phyloP scores from a whole-genome alignment of 2,329 filamentous ascomycete species.

The Fusarium caatingaense region DNA sequence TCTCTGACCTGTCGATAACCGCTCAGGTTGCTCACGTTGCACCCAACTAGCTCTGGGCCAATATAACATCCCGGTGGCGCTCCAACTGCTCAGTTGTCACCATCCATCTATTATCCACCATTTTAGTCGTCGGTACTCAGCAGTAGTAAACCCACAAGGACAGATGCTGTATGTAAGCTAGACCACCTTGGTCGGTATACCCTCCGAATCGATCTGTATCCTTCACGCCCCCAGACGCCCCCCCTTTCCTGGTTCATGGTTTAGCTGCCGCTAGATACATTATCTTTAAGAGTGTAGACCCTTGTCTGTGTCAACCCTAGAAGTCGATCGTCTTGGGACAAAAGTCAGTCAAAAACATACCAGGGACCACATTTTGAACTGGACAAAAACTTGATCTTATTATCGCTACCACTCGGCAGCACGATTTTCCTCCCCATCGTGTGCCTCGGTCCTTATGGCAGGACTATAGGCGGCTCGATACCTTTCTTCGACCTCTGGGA shows the following conservation, averaged over 20 bases:
- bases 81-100: constrained; percentile 39
- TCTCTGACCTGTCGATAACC: constrained; percentile 39
- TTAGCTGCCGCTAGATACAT: constrained; percentile 44
- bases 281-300: constrained; percentile 42
- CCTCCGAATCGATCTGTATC: constrained; percentile 35
- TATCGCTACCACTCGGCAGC: constrained; percentile 8
- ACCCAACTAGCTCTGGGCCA: constrained; percentile 35
- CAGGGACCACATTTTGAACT: constrained; percentile 36
- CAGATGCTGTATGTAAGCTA: constrained; percentile 24
- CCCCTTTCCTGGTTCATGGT: constrained; percentile 41
- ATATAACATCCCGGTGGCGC: constrained; percentile 45
- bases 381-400: constrained; percentile 15
- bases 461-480: neutral
- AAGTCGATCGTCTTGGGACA: constrained; percentile 42
- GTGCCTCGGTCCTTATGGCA: neutral
- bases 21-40: constrained; percentile 28
- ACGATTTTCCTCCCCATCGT: constrained; percentile 4
- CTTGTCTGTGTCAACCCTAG: constrained; percentile 40
- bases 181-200: constrained; percentile 33
- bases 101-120: constrained; percentile 41
- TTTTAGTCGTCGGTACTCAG: constrained; percentile 44
- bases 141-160: constrained; percentile 39
- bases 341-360: constrained; percentile 43
- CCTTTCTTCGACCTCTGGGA: neutral
- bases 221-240: constrained; percentile 36